Evolutionary conservation across 1,139 yeast species (phyloP), one percentile per base, ranked within the genome.

Genomic region (Kurtzmaniella natalensis): DNA sequence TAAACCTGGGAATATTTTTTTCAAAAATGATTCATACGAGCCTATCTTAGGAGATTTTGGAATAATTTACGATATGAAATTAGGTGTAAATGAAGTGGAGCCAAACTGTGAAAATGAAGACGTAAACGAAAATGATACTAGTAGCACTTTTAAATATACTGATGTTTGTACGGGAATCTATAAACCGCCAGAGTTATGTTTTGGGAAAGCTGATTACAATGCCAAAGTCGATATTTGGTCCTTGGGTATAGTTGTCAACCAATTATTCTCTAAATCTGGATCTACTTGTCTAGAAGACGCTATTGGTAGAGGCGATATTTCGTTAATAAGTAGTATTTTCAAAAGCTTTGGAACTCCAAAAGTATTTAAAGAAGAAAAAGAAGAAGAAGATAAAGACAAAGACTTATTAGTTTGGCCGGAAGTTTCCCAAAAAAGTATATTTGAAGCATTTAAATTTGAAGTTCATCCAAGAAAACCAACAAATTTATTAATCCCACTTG

Each of bases 141-240:
- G 11, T n/a, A 8, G 24, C 13, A 21, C 9, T 13, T 13, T 23
- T 11, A 83, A 82, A 47, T 68, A 77, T 35, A 72, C 79, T 7
- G 95, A 88, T 50, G 81, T 92, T 3, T 74, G 86, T 18, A 83
- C 95, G 0, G 79, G 84, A 0, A 71, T 73, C 30, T 92, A 80
- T 59, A 82, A 87, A 46, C 84, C 96, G 0, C 94, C 96, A 0
- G 97, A 92, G 50, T 61, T 86, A 32, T 61, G 92, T 32, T 74
- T 87, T 38, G 88, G 94, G 0, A 63, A 76, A n/a, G 51, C 67
- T 7, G 67, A 72, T 39, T 92, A 92, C 53, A 60, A 73, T 2
- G 55, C 53, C 27, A 78, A 72, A 28, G 64, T 89, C 4, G 98
- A 92, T 51, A 66, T 87, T 19, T 92, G 97, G 97, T 65, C 86